phyloP scores from a whole-genome alignment of 495 filamentous ascomycete genomes.

The Podospora pseudopauciseta region DNA sequence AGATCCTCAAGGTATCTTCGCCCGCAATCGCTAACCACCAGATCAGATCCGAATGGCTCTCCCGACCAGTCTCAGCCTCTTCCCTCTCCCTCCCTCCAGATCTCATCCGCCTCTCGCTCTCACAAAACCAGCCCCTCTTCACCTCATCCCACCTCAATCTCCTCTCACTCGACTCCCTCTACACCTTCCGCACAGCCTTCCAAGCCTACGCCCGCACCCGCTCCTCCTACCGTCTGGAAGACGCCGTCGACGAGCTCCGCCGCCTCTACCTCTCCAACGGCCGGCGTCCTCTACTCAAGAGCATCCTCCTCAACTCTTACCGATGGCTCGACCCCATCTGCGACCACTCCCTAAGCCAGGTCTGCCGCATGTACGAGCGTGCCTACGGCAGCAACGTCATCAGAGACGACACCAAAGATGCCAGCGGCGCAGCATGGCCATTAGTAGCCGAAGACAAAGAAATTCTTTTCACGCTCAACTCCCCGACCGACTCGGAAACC shows the following conservation, averaged over 20 bases:
- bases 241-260: slow-evolving; percentile 55
- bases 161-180: slow-evolving; percentile 66
- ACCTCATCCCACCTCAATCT: slow-evolving; percentile 65
- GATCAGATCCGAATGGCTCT: slow-evolving; percentile 39
- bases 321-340: slow-evolving; percentile 55
- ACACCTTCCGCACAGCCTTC: slow-evolving; percentile 66
- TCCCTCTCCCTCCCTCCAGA: slow-evolving; percentile 44
- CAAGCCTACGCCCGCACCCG: slow-evolving; percentile 51
- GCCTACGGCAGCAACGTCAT: slow-evolving; percentile 43
- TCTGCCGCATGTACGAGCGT: slow-evolving; percentile 56
- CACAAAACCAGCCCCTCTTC: slow-evolving; percentile 67
- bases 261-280: slow-evolving; percentile 59
- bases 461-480: slow-evolving; percentile 7
- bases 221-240: slow-evolving; percentile 53
- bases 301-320: slow-evolving; percentile 58
- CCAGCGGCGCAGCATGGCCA: background rate
- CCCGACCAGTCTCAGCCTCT: slow-evolving; percentile 32
- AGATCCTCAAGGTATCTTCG: background rate
- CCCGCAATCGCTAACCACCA: slow-evolving; percentile 3
- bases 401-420: background rate
- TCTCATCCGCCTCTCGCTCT: slow-evolving; percentile 60
- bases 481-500: background rate
- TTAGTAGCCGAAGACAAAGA: slow-evolving; percentile 18
- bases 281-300: slow-evolving; percentile 54
- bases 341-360: slow-evolving; percentile 50